Base-by-base conservation (phyloP, 2,329 filamentous ascomycete species). In the Zalaria obscura region DNA sequence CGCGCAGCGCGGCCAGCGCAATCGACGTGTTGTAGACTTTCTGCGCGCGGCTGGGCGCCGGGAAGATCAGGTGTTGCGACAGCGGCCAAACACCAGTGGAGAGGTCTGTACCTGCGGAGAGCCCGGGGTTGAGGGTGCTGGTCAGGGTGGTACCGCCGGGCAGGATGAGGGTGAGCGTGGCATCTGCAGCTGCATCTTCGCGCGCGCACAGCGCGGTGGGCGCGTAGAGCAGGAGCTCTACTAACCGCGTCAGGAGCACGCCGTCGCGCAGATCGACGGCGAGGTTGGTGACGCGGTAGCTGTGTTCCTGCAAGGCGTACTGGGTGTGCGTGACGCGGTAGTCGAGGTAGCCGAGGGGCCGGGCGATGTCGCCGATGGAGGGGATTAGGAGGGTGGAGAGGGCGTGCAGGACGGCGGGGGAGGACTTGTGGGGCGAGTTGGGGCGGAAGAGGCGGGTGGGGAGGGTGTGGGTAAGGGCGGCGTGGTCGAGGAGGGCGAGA, bases 191-290 rank as follows among this genome's bases (percentile, higher is more conserved):
- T 18, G 61, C 56, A 5, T 66, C 42, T 33, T 57, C 45, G 26
- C 40, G 25, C 7, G 42, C 33, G 5, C 43, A 38, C n/a, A 50
- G 51, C 10, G 47, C 48, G 50, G 35, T 31, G 50, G 49, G 3
- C 56, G 55, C n/a, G 55, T 70, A 72, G 3, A 76, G 58, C 3
- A 79, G 55, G 1, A 78, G 46, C 48, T 80, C 77, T 1, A 76
- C 71, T 6, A 79, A 61, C 39, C 71, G 67, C 4, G 72, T 71
- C n/a, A 80, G 55, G 36, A 72, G 59, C 5, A 80, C 65, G 1
- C 77, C 76, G 51, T 80, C 72, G 29, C 76, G 68, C 25, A 80
- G 60, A 50, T 80, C 76, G 5, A 75, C 66, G 1, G 75, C 76
- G 25, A 81, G 62, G 48, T 80, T 80, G 5, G 64, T 59, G 41